These are phyloP conservation scores for Salix dunnii DNA, from an alignment of 345 rosid genomes.

Conservation along the genomic window DNA sequence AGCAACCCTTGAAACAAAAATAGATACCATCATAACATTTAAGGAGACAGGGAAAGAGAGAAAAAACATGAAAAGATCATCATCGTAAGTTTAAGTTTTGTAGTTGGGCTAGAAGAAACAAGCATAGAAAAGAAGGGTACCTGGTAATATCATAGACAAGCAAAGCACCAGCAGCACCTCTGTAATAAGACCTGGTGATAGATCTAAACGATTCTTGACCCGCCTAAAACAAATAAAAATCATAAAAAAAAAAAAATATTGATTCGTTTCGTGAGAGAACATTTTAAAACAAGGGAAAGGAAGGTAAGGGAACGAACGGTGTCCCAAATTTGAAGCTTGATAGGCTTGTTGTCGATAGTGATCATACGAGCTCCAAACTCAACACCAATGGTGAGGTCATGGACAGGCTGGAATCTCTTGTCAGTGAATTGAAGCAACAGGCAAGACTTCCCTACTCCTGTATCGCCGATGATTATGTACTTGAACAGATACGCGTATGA, in stretches of 20 bases:
- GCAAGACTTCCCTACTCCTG: conserved; percentile 97
- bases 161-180: conserved; percentile 98
- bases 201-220: conserved; percentile 99
- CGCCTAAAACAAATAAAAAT: conserved; percentile 45
- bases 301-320: conserved; percentile 45
- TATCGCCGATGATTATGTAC: conserved; percentile 98
- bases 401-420: conserved; percentile 96
- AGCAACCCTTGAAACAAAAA: too few species aligned
- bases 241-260: not conserved
- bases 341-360: conserved; percentile 86
- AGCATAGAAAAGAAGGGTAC: conserved; percentile 17
- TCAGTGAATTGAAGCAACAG: conserved; percentile 94
- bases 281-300: not conserved
- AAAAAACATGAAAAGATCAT: not conserved
- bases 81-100: not conserved
- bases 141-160: conserved; percentile 98
- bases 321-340: conserved; percentile 98
- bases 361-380: conserved; percentile 97
- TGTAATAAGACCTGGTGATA: conserved; percentile 89
- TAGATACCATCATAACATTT: too few species aligned
- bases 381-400: conserved; percentile 92
- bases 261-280: not conserved
- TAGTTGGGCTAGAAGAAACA: not conserved
- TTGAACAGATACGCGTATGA: conserved; percentile 96
- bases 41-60: too few species aligned